Conservation (phyloP, 768 basidiomycete species). For the Termitomyces sp. region DNA sequence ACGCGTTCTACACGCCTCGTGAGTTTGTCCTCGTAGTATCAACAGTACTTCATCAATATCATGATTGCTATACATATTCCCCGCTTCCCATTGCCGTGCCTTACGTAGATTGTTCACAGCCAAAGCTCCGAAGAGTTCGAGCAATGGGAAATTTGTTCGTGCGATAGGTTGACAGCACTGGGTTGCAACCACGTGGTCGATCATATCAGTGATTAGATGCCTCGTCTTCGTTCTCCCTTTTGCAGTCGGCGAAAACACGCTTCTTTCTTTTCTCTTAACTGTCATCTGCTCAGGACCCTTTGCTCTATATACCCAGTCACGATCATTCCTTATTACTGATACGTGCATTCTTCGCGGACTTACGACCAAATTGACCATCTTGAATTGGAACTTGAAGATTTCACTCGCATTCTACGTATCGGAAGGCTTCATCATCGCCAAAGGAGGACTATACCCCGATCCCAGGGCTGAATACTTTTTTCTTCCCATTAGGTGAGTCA, state of each 20-base stretch:
- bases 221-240: background rate
- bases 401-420: background rate
- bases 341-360: background rate
- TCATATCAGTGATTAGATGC: slow-evolving; percentile 3
- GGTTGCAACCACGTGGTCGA: background rate
- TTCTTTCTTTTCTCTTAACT: background rate
- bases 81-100: background rate
- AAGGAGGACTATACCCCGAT: background rate
- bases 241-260: background rate
- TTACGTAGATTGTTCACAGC: background rate
- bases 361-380: background rate
- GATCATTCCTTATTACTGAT: background rate
- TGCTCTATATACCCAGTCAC: background rate
- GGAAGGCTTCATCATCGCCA: background rate
- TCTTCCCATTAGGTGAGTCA: background rate
- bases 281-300: background rate
- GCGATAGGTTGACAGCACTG: too few relatives aligned
- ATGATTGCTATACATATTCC: background rate
- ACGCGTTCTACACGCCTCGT: background rate
- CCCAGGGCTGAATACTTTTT: background rate
- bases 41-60: background rate
- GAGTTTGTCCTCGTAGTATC: background rate
- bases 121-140: background rate
- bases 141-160: background rate
- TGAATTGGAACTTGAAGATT: background rate